Evolutionary conservation across 352 stramenopile species (phyloP).

Genomic region (Bremia lactucae): DNA sequence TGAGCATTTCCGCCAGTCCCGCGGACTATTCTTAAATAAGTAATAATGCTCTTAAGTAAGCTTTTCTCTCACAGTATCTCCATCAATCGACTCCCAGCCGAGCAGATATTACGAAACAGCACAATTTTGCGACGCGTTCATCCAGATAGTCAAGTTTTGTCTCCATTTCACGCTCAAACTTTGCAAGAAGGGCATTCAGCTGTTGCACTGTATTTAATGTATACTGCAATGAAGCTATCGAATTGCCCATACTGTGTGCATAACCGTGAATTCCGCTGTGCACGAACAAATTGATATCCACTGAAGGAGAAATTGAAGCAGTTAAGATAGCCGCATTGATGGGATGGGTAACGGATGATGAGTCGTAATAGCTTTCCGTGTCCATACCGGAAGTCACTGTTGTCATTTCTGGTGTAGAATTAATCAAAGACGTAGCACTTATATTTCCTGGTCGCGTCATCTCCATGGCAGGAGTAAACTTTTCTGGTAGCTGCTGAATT

Average conservation of each 20-base stretch:
- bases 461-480: constrained; percentile 58
- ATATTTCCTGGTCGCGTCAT: constrained; percentile 13
- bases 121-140: constrained; percentile 47
- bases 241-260: neutral
- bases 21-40: too few relatives aligned
- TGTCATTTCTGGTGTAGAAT: neutral
- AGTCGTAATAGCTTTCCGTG: constrained; percentile 3
- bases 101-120: constrained; percentile 29
- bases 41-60: constrained; percentile 14
- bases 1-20: too few relatives aligned
- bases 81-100: constrained; percentile 9
- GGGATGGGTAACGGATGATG: neutral
- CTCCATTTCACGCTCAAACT: constrained; percentile 41
- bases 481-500: constrained; percentile 33
- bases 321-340: neutral
- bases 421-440: neutral
- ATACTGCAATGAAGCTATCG: constrained; percentile 15
- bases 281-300: constrained; percentile 11
- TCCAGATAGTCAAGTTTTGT: constrained; percentile 57
- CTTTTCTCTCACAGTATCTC: neutral
- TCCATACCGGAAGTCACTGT: neutral
- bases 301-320: neutral
- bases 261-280: constrained; percentile 2
- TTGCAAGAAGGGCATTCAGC: constrained; percentile 33
- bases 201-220: constrained; percentile 25